phyloP scores from a whole-genome alignment of 257 asterid species.

The Solanum etuberosum region DNA sequence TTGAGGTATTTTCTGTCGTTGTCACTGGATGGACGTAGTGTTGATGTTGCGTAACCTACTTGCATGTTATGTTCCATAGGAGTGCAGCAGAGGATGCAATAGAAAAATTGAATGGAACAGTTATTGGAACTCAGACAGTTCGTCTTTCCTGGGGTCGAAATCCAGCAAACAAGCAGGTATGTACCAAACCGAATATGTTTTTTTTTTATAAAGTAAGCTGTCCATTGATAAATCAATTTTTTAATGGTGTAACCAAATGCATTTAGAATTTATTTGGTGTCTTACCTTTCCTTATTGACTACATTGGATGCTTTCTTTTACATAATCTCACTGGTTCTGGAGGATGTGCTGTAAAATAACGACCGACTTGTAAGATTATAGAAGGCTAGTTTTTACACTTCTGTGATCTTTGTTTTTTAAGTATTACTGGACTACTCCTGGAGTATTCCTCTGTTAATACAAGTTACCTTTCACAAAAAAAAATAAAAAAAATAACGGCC shows the following conservation, averaged over 20 bases:
- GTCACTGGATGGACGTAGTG: not conserved
- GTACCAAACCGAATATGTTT: not conserved
- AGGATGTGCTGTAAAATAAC: not conserved
- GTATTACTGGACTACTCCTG: no score
- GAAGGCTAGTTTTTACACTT: no score
- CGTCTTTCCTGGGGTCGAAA: conserved; percentile 15
- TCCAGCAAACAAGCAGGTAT: conserved; percentile 10
- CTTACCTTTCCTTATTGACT: not conserved
- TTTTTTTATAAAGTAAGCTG: not conserved
- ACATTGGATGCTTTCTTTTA: not conserved
- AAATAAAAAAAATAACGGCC: not conserved
- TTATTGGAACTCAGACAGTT: conserved; percentile 14
- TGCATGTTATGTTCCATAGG: not conserved
- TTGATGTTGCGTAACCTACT: not conserved
- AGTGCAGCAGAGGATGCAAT: conserved; percentile 11
- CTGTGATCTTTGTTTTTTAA: no score
- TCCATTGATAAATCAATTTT: not conserved
- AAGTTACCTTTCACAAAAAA: no score
- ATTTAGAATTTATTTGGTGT: not conserved
- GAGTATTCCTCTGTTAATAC: no score
- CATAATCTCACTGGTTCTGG: not conserved
- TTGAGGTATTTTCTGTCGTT: not conserved
- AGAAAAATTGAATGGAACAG: conserved; percentile 12
- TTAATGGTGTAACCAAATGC: not conserved
- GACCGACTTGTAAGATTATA: no score